Conservation (phyloP, 371 early-diverging fungal genomes). For the Rhizopus arrhizus region DNA sequence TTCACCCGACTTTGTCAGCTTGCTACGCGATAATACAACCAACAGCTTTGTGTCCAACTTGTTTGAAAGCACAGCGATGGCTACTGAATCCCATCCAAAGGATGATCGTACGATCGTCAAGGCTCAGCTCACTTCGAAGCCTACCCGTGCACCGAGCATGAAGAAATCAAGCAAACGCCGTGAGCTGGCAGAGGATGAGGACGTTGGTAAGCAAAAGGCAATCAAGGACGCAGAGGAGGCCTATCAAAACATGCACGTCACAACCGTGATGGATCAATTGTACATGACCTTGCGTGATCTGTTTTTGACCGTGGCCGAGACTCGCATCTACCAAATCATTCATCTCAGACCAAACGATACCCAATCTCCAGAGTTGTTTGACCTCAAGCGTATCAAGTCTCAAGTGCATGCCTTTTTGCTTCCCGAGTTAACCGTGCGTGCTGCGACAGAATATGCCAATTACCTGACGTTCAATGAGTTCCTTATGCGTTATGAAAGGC, state of each 20-base stretch:
- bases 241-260: conserved; percentile 56
- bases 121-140: conserved; percentile 57
- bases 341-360: conserved; percentile 81
- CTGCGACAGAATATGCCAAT: conserved; percentile 60
- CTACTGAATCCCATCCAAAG: conserved; percentile 78
- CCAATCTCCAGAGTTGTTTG: conserved; percentile 58
- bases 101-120: conserved; percentile 53
- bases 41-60: conserved; percentile 79
- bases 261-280: conserved; percentile 71
- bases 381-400: conserved; percentile 58
- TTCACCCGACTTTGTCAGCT: conserved; percentile 75
- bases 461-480: conserved; percentile 68
- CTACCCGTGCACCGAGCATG: conserved; percentile 69
- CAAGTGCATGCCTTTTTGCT: conserved; percentile 70
- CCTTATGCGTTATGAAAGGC: conserved; percentile 58
- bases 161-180: conserved; percentile 44
- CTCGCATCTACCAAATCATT: conserved; percentile 85
- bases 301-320: conserved; percentile 71
- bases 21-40: conserved; percentile 67
- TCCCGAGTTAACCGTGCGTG: conserved; percentile 62
- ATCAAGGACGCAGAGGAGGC: conserved; percentile 52
- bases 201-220: conserved; percentile 13
- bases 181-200: conserved; percentile 20
- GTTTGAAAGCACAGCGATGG: conserved; percentile 77
- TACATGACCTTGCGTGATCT: conserved; percentile 70